Conservation (phyloP, 2,329 filamentous ascomycete genomes). For the Colletotrichum incanum region DNA sequence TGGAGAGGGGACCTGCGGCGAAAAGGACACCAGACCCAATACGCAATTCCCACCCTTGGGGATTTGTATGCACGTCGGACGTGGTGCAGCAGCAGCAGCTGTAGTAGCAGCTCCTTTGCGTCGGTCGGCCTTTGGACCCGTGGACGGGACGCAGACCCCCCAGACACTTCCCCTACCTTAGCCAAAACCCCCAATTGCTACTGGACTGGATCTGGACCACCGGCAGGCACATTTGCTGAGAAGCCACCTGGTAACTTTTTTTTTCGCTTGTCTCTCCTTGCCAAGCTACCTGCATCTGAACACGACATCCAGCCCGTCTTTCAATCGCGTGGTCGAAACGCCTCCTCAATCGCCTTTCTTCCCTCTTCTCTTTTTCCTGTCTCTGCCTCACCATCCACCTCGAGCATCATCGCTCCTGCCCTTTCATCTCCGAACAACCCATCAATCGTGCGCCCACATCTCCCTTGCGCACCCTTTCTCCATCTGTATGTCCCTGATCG, state of each 20-base stretch:
- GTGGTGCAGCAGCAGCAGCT: constrained; percentile 21
- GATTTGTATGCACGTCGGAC: constrained; percentile 37
- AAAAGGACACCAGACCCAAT: constrained; percentile 23
- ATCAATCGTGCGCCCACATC: constrained; percentile 30
- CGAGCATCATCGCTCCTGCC: constrained; percentile 30
- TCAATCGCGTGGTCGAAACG: constrained; percentile 41
- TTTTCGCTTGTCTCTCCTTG: constrained; percentile 37
- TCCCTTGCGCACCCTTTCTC: constrained; percentile 26
- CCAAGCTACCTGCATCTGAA: constrained; percentile 40
- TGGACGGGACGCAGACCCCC: constrained; percentile 16
- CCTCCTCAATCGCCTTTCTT: constrained; percentile 43
- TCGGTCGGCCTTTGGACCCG: constrained; percentile 34
- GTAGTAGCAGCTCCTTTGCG: constrained; percentile 25
- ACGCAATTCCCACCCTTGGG: constrained; percentile 28
- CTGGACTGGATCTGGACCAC: constrained; percentile 37
- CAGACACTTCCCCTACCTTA: constrained; percentile 11
- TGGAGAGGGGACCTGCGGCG: constrained; percentile 21
- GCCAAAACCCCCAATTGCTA: constrained; percentile 16
- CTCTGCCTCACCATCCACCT: constrained; percentile 13
- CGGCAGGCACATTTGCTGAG: constrained; percentile 46
- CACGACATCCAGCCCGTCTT: constrained; percentile 41
- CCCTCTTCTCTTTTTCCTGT: constrained; percentile 34
- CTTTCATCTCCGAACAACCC: constrained; percentile 43
- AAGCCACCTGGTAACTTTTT: constrained; percentile 43
- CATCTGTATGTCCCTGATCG: constrained; percentile 30